phyloP scores from a whole-genome alignment of 352 stramenopile genomes.

The Globisporangium lucens region DNA sequence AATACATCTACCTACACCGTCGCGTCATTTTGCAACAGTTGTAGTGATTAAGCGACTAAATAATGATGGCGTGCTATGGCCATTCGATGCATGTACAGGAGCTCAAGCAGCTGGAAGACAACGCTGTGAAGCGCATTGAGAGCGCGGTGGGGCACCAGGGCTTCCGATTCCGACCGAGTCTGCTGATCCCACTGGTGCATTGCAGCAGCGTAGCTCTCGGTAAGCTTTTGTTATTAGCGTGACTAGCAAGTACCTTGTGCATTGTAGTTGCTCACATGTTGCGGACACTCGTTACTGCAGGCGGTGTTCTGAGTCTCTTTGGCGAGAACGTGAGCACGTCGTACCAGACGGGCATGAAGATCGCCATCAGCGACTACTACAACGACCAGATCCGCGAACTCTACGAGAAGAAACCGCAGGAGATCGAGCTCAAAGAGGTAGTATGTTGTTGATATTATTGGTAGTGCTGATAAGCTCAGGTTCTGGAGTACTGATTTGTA shows the following conservation, averaged over 20 bases:
- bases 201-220: constrained; percentile 51
- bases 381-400: constrained; percentile 89
- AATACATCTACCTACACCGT: neutral
- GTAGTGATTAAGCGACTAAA: neutral
- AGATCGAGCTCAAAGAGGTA: constrained; percentile 71
- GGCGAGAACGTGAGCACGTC: constrained; percentile 58
- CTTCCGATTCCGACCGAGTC: constrained; percentile 73
- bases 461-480: neutral
- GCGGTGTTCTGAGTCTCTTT: constrained; percentile 41
- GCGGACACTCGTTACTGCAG: constrained; percentile 18
- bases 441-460: constrained; percentile 17
- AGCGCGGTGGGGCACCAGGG: constrained; percentile 31
- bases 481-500: neutral
- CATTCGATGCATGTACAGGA: constrained; percentile 22
- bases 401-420: constrained; percentile 56
- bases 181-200: constrained; percentile 48
- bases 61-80: too few species aligned
- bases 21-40: neutral
- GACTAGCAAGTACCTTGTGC: neutral
- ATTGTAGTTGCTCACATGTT: neutral
- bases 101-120: constrained; percentile 46
- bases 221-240: constrained; percentile 13
- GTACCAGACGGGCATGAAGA: constrained; percentile 73
- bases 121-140: constrained; percentile 47
- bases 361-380: constrained; percentile 82